A percentile compares a stretch with the other conserved stretches of the same genome.
Evolutionary conservation across 1,284 basidiomycete species (phyloP).

Genomic region (Quambalaria eucalypti): DNA sequence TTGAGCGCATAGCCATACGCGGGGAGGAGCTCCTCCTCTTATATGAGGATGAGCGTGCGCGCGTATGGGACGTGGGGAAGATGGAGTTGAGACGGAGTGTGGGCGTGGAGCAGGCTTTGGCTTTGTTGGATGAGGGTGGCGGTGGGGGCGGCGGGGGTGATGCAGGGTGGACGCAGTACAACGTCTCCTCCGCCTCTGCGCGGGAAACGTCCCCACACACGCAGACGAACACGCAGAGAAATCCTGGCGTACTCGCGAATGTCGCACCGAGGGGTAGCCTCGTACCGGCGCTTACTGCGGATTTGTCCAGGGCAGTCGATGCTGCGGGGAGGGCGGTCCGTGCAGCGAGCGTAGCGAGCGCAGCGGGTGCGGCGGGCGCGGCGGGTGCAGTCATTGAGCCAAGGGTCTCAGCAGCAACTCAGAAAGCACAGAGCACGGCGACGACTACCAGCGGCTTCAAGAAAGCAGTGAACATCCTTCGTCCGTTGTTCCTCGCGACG

Average conservation of each 20-base stretch:
- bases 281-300: constrained; percentile 22
- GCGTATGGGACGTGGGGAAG: constrained; percentile 79
- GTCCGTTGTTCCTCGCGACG: no score
- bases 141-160: no score
- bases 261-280: no score
- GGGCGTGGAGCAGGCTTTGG: constrained; percentile 64
- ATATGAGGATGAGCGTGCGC: constrained; percentile 67
- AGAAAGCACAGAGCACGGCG: no score
- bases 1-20: constrained; percentile 61
- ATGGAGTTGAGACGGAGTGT: constrained; percentile 79
- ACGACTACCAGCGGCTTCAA: no score
- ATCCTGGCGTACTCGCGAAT: not conserved
- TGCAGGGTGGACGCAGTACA: constrained; percentile 5
- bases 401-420: no score
- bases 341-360: constrained; percentile 3
- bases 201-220: no score
- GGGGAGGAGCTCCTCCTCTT: constrained; percentile 66
- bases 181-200: no score
- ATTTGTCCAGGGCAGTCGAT: constrained; percentile 36
- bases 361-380: no score
- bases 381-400: no score
- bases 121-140: constrained; percentile 56
- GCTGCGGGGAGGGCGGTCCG: constrained; percentile 22
- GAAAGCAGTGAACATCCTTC: no score
- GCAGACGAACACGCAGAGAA: no score